Evolutionary conservation across 2,329 filamentous ascomycete genomes (phyloP), one percentile per base, ranked within the genome.

Genomic region (Rasamsonia emersonii): DNA sequence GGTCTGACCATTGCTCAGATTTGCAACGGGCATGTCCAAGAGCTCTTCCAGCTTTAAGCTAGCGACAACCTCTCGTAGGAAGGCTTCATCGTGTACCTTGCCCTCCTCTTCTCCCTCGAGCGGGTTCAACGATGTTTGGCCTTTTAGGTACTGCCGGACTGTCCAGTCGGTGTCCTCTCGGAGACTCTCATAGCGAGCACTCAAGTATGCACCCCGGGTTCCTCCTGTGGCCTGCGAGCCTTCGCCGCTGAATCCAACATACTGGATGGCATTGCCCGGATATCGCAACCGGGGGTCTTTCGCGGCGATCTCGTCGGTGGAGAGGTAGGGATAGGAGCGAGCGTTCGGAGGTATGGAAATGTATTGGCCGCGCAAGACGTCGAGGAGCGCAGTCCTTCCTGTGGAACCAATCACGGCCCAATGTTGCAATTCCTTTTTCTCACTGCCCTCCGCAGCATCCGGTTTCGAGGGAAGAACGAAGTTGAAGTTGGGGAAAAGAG

Each of bases 1-100:
- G 5, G 83, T 89, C 59, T 98, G 91, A 0, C 91, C 91, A 57
- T 96, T 95, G 54, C 86, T 95, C 33, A 98, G 62, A 54, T 91
- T 93, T 15, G 83, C 75, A 5, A 96, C 83, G 0, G 89, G 88
- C 53, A 94, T 79, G 23, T 82, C 71, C 1, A 93, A 63, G 27
- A 96, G 65, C 6, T 70, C 64, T 0, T 70, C 64, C 9, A 98
- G 64, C 30, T 73, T 72, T 34, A 98, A 62, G 45, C 93, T 80
- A 5, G 54, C 53, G 10, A 86, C 72, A 0, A 94, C 76, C 6
- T 72, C 68, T 9, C 69, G 56, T 23, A 93, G 56, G 0, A 75
- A 56, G 3, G 58, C 43, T 15, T 61, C 47, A 25, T 77, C 68
- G 2, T 72, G 59, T 4, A 60, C 48, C 7, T 65, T 68, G 4